These are phyloP conservation scores for Coemansia sp. DNA, from an alignment of 192 early-diverging fungal species.

Conservation along the genomic window DNA sequence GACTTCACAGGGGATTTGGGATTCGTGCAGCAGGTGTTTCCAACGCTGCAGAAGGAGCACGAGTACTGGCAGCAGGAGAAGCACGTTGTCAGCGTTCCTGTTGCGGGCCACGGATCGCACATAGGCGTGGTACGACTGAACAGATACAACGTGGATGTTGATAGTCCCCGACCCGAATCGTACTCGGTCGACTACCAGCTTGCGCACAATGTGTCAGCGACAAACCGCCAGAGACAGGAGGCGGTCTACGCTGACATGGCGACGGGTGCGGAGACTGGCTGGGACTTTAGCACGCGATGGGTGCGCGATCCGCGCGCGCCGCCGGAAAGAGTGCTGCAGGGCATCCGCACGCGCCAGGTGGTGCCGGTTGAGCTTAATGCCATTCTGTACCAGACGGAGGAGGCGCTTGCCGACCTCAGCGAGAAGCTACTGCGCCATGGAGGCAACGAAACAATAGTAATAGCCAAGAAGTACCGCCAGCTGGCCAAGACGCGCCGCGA, in stretches of 20 bases:
- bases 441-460: neutral
- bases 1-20: constrained; percentile 54
- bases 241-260: constrained; percentile 65
- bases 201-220: constrained; percentile 47
- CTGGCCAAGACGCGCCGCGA: constrained; percentile 39
- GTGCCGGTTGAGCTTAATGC: constrained; percentile 74
- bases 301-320: constrained; percentile 25
- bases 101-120: neutral
- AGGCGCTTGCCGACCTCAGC: constrained; percentile 19
- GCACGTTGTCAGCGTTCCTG: constrained; percentile 49
- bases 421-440: neutral
- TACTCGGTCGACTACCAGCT: constrained; percentile 63
- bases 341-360: constrained; percentile 58
- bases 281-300: constrained; percentile 75
- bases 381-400: constrained; percentile 59
- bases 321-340: constrained; percentile 46
- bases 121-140: constrained; percentile 26
- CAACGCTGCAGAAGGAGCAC: constrained; percentile 62
- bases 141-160: constrained; percentile 60
- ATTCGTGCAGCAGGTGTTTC: constrained; percentile 55
- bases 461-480: constrained; percentile 6
- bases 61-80: constrained; percentile 59
- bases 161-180: constrained; percentile 65
- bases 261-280: constrained; percentile 70
- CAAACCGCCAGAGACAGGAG: constrained; percentile 13